Evolutionary conservation across 2,329 filamentous ascomycete genomes (phyloP), one percentile per base, ranked within the genome.

Genomic region (Xylariaceae sp.): DNA sequence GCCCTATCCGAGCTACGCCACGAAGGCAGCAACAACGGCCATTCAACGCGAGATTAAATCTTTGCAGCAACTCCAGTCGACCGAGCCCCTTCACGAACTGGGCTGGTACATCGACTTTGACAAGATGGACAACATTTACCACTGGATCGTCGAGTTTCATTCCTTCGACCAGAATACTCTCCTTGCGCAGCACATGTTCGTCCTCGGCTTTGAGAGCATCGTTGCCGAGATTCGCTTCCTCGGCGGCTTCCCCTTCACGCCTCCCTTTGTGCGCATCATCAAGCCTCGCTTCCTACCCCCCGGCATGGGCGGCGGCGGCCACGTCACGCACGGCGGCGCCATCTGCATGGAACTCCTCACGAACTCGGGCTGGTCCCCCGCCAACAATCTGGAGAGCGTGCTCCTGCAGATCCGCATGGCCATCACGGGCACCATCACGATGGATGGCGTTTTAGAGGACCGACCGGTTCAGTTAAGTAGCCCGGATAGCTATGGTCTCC

Each of bases 91-190:
- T 1, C 80, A 87, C 60, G 82, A 88, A 60, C 80, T 95, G 0
- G 92, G 92, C 13, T 96, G 92, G 91, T 91, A 90, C 69, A 86
- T 96, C 57, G 83, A 95, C 68, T 79, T 81, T 52, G 75, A 77
- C 4, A 81, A 83, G 53, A 77, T 92, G 44, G 81, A 77, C 18
- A 95, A 92, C 68, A 80, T 92, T 62, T 96, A 94, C 68, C 91
- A 95, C 68, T 96, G 92, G 92, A 91, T 96, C 60, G 86, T 95
- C 4, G 89, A 96, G 72, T 77, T 97, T 1, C 92, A 96, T 72
- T 90, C 87, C 49, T 96, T 96, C 68, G 87, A 91, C 23, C 64
- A 76, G 0, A 71, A 75, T 1, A 78, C 94, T 0, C 89, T 88
- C 0, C 77, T 97, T 0, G 86, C 88, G 0, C 70, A 81, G 56